phyloP scores from a whole-genome alignment of 2,329 filamentous ascomycete genomes.

The Pseudogymnoascus sp. region DNA sequence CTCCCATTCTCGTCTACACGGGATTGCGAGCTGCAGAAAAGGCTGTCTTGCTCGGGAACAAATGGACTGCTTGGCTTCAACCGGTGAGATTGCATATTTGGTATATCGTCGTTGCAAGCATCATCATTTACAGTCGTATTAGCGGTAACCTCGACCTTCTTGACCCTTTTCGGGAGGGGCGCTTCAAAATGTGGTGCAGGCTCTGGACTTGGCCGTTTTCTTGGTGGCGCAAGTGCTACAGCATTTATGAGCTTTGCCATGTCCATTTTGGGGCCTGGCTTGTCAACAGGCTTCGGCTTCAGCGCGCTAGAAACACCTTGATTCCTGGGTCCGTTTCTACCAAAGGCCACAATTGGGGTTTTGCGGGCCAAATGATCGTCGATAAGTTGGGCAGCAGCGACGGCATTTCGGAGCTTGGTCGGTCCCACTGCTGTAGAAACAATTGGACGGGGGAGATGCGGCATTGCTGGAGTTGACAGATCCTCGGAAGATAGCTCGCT shows the following conservation, averaged over 20 bases:
- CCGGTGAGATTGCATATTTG: background rate
- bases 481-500: background rate
- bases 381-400: background rate
- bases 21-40: constrained; percentile 10
- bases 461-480: background rate
- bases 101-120: background rate
- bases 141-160: background rate
- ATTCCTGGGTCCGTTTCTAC: constrained; percentile 17
- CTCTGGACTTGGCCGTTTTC: constrained; percentile 15
- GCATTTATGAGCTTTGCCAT: background rate
- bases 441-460: background rate
- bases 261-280: background rate
- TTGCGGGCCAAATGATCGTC: constrained; percentile 17
- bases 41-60: constrained; percentile 13
- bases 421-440: background rate
- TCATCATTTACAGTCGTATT: background rate
- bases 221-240: constrained; percentile 7
- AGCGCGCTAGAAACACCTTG: constrained; percentile 17
- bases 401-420: background rate
- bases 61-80: constrained; percentile 12
- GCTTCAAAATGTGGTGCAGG: background rate
- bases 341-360: constrained; percentile 18
- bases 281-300: background rate
- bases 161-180: background rate
- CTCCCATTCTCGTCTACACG: constrained; percentile 23